A percentile compares a stretch with the other conserved stretches of the same genome.
phyloP scores from a whole-genome alignment of 495 filamentous ascomycete genomes.

The Neurospora cerealis region DNA sequence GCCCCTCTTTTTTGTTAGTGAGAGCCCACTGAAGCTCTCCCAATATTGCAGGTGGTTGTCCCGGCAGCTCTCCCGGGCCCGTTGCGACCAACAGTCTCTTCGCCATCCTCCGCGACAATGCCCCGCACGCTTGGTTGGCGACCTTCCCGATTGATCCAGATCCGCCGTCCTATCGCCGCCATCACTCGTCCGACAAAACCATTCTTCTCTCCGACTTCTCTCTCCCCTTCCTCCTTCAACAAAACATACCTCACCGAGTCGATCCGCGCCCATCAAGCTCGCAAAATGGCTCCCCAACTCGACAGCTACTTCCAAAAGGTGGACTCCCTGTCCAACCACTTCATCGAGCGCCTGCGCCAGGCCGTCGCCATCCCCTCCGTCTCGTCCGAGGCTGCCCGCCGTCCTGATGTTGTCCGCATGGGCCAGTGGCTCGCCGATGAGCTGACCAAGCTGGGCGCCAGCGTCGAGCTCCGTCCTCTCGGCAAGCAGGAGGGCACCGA shows the following conservation, averaged over 20 bases:
- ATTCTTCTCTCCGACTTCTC: neutral
- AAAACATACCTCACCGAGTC: slow-evolving; percentile 36
- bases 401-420: slow-evolving; percentile 92
- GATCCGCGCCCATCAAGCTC: slow-evolving; percentile 39
- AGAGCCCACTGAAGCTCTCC: neutral
- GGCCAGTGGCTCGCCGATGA: slow-evolving; percentile 79
- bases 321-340: slow-evolving; percentile 64
- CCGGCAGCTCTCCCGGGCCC: neutral
- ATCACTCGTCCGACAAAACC: neutral
- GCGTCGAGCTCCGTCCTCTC: slow-evolving; percentile 70
- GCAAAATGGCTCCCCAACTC: slow-evolving; percentile 75
- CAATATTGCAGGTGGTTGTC: neutral
- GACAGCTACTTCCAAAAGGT: slow-evolving; percentile 85
- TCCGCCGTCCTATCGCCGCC: neutral
- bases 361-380: slow-evolving; percentile 95
- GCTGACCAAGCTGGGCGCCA: slow-evolving; percentile 72
- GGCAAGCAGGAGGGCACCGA: slow-evolving; percentile 86
- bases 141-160: slow-evolving; percentile 18
- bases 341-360: slow-evolving; percentile 85
- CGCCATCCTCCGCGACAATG: slow-evolving; percentile 14
- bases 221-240: neutral
- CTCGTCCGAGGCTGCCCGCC: slow-evolving; percentile 79
- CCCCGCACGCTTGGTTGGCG: slow-evolving; percentile 29
- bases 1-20: neutral
- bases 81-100: neutral